These are phyloP conservation scores for Leccinum rimulosum DNA, from an alignment of 768 basidiomycete genomes.

Conservation along the genomic window DNA sequence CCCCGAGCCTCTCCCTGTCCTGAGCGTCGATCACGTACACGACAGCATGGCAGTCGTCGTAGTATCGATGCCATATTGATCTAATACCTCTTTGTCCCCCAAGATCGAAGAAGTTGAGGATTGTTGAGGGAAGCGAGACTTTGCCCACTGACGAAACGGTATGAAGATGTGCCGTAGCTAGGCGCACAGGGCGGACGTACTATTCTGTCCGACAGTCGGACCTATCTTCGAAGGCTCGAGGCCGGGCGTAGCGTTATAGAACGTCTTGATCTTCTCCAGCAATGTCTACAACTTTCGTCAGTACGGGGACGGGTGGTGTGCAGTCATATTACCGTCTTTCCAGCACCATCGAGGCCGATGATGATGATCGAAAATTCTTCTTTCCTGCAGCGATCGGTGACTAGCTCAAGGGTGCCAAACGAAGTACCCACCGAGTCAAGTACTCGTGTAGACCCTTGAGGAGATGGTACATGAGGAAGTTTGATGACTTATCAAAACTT, in stretches of 20 bases:
- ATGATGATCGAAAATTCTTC: conserved; percentile 95
- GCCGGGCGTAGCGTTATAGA: conserved; percentile 84
- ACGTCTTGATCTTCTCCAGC: conserved; percentile 90
- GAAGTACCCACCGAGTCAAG: conserved; percentile 62
- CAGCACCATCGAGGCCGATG: conserved; percentile 88
- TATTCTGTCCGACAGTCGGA: conserved; percentile 97
- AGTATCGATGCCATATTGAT: conserved; percentile 92
- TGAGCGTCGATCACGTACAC: conserved; percentile 94
- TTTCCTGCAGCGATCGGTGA: conserved; percentile 47
- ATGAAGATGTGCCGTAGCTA: neutral
- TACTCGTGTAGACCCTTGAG: conserved; percentile 90
- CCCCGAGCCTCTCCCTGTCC: conserved; percentile 83
- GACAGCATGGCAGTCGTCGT: conserved; percentile 95
- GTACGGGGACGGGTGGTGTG: neutral
- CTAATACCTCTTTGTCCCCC: conserved; percentile 94
- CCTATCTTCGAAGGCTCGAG: conserved; percentile 92
- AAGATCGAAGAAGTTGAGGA: conserved; percentile 95
- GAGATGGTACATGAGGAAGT: conserved; percentile 78
- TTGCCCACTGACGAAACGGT: conserved; percentile 66
- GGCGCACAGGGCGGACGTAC: conserved; percentile 44
- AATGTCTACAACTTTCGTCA: conserved; percentile 53
- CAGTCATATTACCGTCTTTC: conserved; percentile 69
- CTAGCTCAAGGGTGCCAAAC: neutral
- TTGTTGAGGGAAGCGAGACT: conserved; percentile 88
- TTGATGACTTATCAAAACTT: neutral